Conservation (phyloP, 768 basidiomycete genomes). For the Xerocomellus dryophilus region DNA sequence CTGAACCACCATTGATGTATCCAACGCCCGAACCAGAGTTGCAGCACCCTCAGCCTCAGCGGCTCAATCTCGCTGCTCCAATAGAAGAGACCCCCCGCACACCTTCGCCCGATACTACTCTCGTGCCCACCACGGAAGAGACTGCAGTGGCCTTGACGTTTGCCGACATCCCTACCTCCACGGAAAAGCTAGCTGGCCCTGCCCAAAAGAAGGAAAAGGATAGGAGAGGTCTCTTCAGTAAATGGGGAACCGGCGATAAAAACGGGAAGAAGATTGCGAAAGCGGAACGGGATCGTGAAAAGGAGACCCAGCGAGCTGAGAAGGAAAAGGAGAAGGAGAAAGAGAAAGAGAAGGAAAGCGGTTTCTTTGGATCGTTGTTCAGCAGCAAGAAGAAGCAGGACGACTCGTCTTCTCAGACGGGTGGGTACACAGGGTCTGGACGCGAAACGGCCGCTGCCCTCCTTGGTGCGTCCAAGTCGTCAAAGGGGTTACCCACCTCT, state of each 20-base stretch:
- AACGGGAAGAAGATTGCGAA: conserved; percentile 54
- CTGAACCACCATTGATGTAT: conserved; percentile 32
- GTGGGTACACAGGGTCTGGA: conserved; percentile 48
- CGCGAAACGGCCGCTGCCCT: conserved; percentile 86
- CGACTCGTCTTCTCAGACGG: conserved; percentile 46
- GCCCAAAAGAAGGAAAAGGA: conserved; percentile 64
- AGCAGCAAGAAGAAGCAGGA: conserved; percentile 85
- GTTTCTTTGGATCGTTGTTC: conserved; percentile 93
- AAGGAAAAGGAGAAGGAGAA: conserved; percentile 52
- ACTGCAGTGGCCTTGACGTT: conserved; percentile 27
- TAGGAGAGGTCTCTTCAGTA: conserved; percentile 63
- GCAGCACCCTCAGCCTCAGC: conserved; percentile 68
- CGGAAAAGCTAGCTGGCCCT: conserved; percentile 27
- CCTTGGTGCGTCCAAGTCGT: conserved; percentile 79
- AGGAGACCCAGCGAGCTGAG: conserved; percentile 45
- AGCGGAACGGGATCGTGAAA: conserved; percentile 43
- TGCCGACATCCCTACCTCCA: conserved; percentile 16
- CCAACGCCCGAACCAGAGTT: conserved; percentile 41
- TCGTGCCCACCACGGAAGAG: conserved; percentile 26
- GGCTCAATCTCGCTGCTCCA: conserved; percentile 34
- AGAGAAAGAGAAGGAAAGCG: conserved; percentile 55
- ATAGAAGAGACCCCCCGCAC: conserved; percentile 46
- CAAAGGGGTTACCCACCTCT: conserved; percentile 61
- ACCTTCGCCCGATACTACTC: conserved; percentile 53
- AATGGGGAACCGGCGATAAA: conserved; percentile 62